A percentile compares a stretch with the other conserved stretches of the same genome.
Conservation (phyloP, 306 rosid genomes). For the Vicia villosa region DNA sequence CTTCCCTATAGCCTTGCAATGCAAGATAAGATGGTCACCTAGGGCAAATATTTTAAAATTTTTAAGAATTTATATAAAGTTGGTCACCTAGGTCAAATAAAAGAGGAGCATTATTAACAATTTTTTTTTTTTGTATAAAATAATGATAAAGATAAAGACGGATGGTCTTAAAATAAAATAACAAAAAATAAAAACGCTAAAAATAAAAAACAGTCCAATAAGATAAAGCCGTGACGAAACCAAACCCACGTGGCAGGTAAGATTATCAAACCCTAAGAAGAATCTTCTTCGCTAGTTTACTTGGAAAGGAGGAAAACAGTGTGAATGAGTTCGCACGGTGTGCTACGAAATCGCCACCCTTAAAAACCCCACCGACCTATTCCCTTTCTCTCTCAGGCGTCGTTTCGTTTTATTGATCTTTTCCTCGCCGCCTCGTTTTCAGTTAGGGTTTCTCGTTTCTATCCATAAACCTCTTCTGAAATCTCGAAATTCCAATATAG, state of each 20-base stretch:
- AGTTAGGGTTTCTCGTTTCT: slow-evolving; percentile 16
- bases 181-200: background rate
- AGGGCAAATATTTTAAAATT: no score
- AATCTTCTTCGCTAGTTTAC: slow-evolving; percentile 6
- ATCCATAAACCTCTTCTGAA: background rate
- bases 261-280: slow-evolving; percentile 3
- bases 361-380: slow-evolving; percentile 28
- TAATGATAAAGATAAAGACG: background rate
- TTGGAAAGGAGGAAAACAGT: slow-evolving; percentile 33
- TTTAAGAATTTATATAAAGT: background rate
- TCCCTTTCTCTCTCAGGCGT: slow-evolving; percentile 6
- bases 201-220: slow-evolving; percentile 11
- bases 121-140: no score
- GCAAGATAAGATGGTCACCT: no score
- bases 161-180: background rate
- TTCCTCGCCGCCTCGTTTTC: slow-evolving; percentile 10
- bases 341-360: slow-evolving; percentile 10
- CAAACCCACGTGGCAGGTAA: background rate
- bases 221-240: slow-evolving; percentile 26
- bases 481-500: background rate
- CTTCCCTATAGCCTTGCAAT: no score
- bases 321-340: slow-evolving; percentile 13
- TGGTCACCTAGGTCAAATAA: background rate
- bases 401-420: background rate
- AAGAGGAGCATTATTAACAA: background rate